Percentiles rank a stretch among this genome's conserved stretches.
Conservation (phyloP, 352 stramenopile genomes). For the Globisporangium perplexum region DNA sequence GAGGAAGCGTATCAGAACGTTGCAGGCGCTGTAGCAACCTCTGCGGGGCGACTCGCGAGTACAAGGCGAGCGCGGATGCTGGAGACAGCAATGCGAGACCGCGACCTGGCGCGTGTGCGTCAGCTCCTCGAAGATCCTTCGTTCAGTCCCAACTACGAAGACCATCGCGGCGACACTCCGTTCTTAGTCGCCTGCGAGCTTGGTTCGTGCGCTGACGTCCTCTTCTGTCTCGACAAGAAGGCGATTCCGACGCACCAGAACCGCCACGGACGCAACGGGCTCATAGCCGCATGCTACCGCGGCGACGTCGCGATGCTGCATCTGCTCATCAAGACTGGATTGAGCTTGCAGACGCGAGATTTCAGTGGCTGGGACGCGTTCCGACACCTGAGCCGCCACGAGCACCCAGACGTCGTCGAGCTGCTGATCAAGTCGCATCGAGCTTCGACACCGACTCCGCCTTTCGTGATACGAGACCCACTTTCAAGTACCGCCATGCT, state of each 20-base stretch:
- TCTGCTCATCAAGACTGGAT: conserved; percentile 30
- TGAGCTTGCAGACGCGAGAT: conserved; percentile 32
- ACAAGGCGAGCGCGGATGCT: conserved; percentile 20
- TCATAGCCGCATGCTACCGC: conserved; percentile 44
- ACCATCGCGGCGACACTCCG: conserved; percentile 28
- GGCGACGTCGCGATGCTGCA: conserved; percentile 30
- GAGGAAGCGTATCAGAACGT: conserved; percentile 16
- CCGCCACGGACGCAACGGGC: conserved; percentile 27
- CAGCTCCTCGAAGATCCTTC: conserved; percentile 25
- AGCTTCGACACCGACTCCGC: not conserved
- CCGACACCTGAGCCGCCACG: conserved; percentile 31
- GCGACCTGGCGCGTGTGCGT: conserved; percentile 23
- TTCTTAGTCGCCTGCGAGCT: conserved; percentile 26
- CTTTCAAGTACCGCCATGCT: not conserved
- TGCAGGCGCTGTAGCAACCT: not conserved
- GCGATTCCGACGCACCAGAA: conserved; percentile 47
- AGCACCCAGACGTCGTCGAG: conserved; percentile 40
- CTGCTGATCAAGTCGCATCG: conserved; percentile 19
- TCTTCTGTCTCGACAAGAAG: conserved; percentile 27
- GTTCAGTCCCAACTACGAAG: conserved; percentile 50
- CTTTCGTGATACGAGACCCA: conserved; percentile 9
- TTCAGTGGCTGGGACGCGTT: conserved; percentile 35
- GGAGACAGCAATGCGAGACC: conserved; percentile 27
- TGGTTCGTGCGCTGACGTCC: conserved; percentile 27
- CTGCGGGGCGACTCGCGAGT: conserved; percentile 4